Evolutionary conservation across 148 eudicot genomes (phyloP).

Genomic region (Euryodendron excelsum): DNA sequence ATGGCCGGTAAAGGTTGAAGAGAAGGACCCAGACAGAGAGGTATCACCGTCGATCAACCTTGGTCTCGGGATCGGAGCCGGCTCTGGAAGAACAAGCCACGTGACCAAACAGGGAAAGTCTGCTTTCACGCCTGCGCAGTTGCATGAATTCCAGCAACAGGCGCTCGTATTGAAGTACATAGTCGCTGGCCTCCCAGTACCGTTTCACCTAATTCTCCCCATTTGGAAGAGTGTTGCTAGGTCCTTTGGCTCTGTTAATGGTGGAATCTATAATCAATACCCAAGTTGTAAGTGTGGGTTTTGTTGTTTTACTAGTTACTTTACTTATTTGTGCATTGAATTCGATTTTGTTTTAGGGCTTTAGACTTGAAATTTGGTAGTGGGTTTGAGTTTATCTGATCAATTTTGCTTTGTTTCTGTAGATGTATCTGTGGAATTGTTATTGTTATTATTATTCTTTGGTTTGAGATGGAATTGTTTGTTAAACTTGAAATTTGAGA

Average conservation of each 20-base stretch:
- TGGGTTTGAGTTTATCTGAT: not conserved
- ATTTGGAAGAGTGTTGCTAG: constrained; percentile 24
- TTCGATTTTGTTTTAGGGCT: constrained; percentile 4
- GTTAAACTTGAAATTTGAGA: too few species aligned
- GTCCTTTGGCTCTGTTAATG: constrained; percentile 17
- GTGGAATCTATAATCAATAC: constrained; percentile 8
- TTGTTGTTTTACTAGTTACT: not conserved
- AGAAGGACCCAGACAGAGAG: constrained; percentile 11
- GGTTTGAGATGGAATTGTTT: too few species aligned
- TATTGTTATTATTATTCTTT: too few species aligned
- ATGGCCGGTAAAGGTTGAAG: not conserved
- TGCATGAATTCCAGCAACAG: constrained; percentile 37
- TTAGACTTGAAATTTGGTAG: not conserved
- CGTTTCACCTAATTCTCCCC: constrained; percentile 35
- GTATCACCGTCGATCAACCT: too few species aligned
- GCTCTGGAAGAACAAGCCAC: constrained; percentile 13
- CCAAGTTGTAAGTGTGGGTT: constrained; percentile 28
- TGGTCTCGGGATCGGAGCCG: constrained; percentile 44
- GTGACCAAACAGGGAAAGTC: too few species aligned
- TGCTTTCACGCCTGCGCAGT: constrained; percentile 33
- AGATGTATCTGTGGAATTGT: too few species aligned
- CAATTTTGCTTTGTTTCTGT: not conserved
- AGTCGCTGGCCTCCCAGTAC: constrained; percentile 33
- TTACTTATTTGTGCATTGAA: not conserved
- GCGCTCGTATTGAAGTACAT: constrained; percentile 34